A percentile compares a stretch with the other conserved stretches of the same genome.
Conservation (phyloP, 176 grass and related monocot species). For the Oryza nivara region DNA sequence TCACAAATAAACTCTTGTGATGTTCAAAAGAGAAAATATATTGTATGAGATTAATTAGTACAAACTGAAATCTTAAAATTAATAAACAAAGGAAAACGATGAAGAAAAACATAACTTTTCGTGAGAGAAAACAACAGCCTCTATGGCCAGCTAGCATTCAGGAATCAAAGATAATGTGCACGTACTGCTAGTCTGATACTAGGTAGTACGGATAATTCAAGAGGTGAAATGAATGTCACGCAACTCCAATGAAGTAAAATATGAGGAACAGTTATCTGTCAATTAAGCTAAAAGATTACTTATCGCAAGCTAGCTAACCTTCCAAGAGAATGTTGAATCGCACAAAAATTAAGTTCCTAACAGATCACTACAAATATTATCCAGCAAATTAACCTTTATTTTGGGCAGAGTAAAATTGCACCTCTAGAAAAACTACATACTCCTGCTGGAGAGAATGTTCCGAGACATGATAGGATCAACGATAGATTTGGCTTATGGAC, state of each 20-base stretch:
- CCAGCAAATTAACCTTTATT: not conserved
- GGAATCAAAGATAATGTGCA: not conserved
- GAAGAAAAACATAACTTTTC: not conserved
- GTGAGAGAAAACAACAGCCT: not conserved
- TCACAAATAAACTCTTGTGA: not conserved
- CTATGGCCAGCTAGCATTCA: not conserved
- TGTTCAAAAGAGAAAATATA: not conserved
- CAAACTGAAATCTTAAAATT: not conserved
- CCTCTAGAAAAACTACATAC: not conserved
- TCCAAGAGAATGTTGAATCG: not conserved
- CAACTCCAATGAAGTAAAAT: not conserved
- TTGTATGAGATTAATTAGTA: not conserved
- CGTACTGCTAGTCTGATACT: not conserved
- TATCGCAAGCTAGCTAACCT: not conserved
- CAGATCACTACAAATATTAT: not conserved
- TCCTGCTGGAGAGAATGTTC: not conserved
- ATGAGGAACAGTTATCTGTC: not conserved
- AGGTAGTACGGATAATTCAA: not conserved
- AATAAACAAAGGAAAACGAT: not conserved
- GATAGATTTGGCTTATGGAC: not conserved
- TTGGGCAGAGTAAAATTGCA: not conserved
- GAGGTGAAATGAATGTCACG: not conserved
- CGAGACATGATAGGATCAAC: conserved; percentile 6
- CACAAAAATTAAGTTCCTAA: too few species aligned
- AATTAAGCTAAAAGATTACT: not conserved